These are phyloP conservation scores for Plantago elongata DNA, from an alignment of 257 asterid genomes.

Conservation along the genomic window DNA sequence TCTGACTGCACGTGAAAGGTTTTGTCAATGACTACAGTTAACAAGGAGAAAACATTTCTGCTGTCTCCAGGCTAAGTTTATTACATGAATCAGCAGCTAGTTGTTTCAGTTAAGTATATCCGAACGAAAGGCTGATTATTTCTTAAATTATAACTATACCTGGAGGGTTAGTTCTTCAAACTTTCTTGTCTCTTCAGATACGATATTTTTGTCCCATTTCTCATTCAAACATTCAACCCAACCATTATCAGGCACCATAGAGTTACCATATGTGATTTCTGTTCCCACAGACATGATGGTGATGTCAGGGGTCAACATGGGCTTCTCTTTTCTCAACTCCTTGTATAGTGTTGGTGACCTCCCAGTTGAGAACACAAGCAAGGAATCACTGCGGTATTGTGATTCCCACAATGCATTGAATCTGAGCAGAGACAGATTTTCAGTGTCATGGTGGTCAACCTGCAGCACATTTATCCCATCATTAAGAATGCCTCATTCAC, in stretches of 20 bases:
- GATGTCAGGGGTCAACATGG: slow-evolving; percentile 94
- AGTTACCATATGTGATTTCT: slow-evolving; percentile 91
- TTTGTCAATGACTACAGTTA: slow-evolving; percentile 18
- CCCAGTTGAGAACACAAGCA: slow-evolving; percentile 97
- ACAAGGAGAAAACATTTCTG: slow-evolving; percentile 11
- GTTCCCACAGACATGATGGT: slow-evolving; percentile 97
- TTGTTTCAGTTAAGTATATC: not conserved
- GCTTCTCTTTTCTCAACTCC: slow-evolving; percentile 93
- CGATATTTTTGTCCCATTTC: slow-evolving; percentile 87
- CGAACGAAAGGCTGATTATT: slow-evolving; percentile 13
- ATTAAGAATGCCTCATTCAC: slow-evolving; percentile 15
- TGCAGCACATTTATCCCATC: slow-evolving; percentile 32
- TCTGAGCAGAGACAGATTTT: slow-evolving; percentile 80
- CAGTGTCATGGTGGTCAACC: slow-evolving; percentile 92
- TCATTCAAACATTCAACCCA: slow-evolving; percentile 80
- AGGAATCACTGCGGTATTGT: slow-evolving; percentile 69
- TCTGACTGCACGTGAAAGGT: slow-evolving; percentile 61
- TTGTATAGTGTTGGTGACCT: slow-evolving; percentile 90
- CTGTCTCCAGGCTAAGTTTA: slow-evolving; percentile 3
- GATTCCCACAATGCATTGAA: slow-evolving; percentile 97
- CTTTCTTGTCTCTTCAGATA: slow-evolving; percentile 71
- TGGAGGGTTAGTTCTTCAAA: slow-evolving; percentile 76
- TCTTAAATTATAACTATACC: slow-evolving; percentile 35
- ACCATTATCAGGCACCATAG: slow-evolving; percentile 92
- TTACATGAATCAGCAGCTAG: not conserved